A percentile compares a stretch with the other conserved stretches of the same genome.
These are phyloP conservation scores for Pichia cactophila DNA, from an alignment of 1,139 yeast species.

Conservation along the genomic window DNA sequence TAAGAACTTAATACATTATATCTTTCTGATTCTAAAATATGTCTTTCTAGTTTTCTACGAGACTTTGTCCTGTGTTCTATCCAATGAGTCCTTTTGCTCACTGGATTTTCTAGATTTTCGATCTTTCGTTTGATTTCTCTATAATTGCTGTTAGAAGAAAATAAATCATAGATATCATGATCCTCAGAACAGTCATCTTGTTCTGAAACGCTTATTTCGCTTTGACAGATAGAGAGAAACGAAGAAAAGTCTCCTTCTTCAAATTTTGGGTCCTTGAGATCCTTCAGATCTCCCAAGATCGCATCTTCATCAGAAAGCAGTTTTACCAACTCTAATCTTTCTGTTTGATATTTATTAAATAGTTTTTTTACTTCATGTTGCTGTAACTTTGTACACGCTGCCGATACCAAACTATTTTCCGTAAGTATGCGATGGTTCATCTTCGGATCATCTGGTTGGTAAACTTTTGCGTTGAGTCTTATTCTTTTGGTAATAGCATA, in stretches of 20 bases:
- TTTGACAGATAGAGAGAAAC: slow-evolving; percentile 8
- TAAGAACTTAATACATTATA: slow-evolving; percentile 33
- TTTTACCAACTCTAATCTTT: slow-evolving; percentile 28
- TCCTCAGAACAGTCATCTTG: slow-evolving; percentile 5
- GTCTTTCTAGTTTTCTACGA: slow-evolving; percentile 17
- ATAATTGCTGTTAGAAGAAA: slow-evolving; percentile 12
- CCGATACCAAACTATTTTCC: slow-evolving; percentile 30
- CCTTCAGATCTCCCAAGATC: slow-evolving; percentile 24
- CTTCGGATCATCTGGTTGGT: slow-evolving; percentile 28
- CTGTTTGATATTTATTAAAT: slow-evolving; percentile 39
- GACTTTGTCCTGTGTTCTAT: background rate
- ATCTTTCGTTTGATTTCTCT: slow-evolving; percentile 5
- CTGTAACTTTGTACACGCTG: slow-evolving; percentile 46
- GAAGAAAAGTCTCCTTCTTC: slow-evolving; percentile 12
- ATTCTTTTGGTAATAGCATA: slow-evolving; percentile 45
- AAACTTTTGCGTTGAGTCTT: slow-evolving; percentile 39
- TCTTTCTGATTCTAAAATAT: background rate
- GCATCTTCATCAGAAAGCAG: slow-evolving; percentile 18
- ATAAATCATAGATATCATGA: slow-evolving; percentile 17
- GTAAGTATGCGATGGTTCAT: slow-evolving; percentile 23
- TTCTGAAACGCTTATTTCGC: background rate
- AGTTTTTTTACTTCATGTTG: slow-evolving; percentile 62
- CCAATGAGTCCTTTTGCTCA: background rate
- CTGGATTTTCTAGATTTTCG: slow-evolving; percentile 1
- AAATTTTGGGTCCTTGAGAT: slow-evolving; percentile 27